These are phyloP conservation scores for Acephala macrosclerotiorum DNA, from an alignment of 2,329 filamentous ascomycete species.

Conservation along the genomic window DNA sequence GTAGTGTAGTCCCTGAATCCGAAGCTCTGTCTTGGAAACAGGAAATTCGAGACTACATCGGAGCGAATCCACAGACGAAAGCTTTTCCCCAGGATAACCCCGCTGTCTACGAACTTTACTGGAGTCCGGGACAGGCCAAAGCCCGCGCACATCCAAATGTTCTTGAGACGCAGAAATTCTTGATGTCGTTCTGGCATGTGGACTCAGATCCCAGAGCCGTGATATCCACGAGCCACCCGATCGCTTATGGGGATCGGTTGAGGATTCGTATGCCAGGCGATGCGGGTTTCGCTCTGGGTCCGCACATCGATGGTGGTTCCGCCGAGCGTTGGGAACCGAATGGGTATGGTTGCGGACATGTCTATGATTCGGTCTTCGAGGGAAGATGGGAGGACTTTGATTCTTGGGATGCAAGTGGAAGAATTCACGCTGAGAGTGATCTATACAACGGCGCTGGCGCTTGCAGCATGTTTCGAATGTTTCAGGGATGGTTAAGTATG, in stretches of 20 bases:
- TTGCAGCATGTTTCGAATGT: constrained; percentile 86
- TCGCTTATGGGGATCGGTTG: constrained; percentile 71
- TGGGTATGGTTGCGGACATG: constrained; percentile 70
- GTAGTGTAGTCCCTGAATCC: constrained; percentile 67
- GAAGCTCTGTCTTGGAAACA: constrained; percentile 72
- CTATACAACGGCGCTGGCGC: constrained; percentile 83
- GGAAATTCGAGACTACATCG: constrained; percentile 70
- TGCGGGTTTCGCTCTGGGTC: constrained; percentile 72
- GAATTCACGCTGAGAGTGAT: constrained; percentile 74
- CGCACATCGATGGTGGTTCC: constrained; percentile 77
- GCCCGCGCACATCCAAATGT: constrained; percentile 69
- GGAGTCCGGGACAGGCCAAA: constrained; percentile 72
- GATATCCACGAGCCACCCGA: constrained; percentile 61
- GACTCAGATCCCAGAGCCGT: constrained; percentile 44
- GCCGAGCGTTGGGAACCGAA: constrained; percentile 77
- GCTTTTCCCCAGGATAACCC: constrained; percentile 73
- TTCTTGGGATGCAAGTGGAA: constrained; percentile 77
- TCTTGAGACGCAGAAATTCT: constrained; percentile 63
- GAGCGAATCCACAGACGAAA: constrained; percentile 65
- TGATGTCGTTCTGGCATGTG: constrained; percentile 68
- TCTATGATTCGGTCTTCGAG: constrained; percentile 76
- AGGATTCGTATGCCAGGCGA: constrained; percentile 76
- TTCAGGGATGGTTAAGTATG: constrained; percentile 89
- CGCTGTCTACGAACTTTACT: constrained; percentile 79
- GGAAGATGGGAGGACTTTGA: constrained; percentile 85